These are phyloP conservation scores for Penicillium janthinellum DNA, from an alignment of 2,329 filamentous ascomycete genomes.

Conservation along the genomic window DNA sequence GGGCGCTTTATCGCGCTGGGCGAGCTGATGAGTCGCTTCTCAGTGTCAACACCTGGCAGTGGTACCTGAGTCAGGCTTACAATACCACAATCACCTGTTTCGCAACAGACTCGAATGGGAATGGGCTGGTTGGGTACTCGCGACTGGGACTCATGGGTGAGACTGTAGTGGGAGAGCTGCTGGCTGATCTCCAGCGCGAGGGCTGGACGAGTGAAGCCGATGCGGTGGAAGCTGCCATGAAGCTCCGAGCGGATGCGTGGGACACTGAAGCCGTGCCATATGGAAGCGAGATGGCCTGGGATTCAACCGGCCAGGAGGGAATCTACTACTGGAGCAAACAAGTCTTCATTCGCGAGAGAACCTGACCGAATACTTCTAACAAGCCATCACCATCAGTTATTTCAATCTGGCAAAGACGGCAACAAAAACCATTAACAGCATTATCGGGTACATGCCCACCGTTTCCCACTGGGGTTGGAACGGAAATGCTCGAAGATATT, in stretches of 20 bases:
- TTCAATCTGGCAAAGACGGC: conserved; percentile 53
- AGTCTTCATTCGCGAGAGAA: conserved; percentile 10
- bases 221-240: conserved; percentile 52
- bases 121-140: conserved; percentile 33
- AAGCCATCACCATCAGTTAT: conserved; percentile 33
- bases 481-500: conserved; percentile 62
- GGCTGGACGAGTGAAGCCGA: conserved; percentile 43
- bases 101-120: conserved; percentile 43
- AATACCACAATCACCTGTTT: conserved; percentile 45
- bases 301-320: conserved; percentile 63
- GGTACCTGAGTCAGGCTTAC: conserved; percentile 60
- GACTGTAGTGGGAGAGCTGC: conserved; percentile 57
- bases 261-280: conserved; percentile 56
- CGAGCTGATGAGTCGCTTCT: conserved; percentile 52
- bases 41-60: conserved; percentile 49
- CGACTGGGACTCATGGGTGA: conserved; percentile 58
- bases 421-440: conserved; percentile 57
- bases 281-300: conserved; percentile 65
- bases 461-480: conserved; percentile 66
- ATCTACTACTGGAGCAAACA: conserved; percentile 61
- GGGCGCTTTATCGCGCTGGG: conserved; percentile 59
- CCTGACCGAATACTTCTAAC: not conserved
- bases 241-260: conserved; percentile 54
- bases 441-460: conserved; percentile 60
- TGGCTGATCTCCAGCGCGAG: conserved; percentile 56